Percentiles rank a stretch among this genome's conserved stretches.
These are phyloP conservation scores for Tricholoma matsutake DNA, from an alignment of 768 basidiomycete species.

Conservation along the genomic window DNA sequence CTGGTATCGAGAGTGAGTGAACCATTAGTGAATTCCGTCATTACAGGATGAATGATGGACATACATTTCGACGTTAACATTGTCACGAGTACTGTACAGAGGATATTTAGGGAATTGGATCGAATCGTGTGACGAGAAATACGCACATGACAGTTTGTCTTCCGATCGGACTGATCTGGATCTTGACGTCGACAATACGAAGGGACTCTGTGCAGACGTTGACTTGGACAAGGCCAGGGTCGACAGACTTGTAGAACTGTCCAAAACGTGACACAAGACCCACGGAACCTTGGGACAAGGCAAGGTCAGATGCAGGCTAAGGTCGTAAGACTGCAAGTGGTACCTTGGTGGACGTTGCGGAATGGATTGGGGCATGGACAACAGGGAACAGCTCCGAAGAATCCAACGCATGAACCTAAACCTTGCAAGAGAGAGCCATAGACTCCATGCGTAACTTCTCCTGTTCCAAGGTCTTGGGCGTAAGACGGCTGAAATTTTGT, in stretches of 20 bases:
- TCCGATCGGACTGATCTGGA: constrained; percentile 88
- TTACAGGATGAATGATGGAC: constrained; percentile 24
- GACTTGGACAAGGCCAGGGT: constrained; percentile 87
- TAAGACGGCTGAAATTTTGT: constrained; percentile 68
- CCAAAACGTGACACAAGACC: constrained; percentile 93
- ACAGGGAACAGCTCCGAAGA: constrained; percentile 76
- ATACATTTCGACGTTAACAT: constrained; percentile 92
- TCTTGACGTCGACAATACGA: constrained; percentile 89
- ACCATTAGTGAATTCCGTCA: neutral
- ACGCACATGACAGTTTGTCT: constrained; percentile 78
- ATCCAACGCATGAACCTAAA: constrained; percentile 65
- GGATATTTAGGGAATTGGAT: neutral
- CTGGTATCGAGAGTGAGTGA: constrained; percentile 39
- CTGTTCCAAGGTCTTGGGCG: constrained; percentile 81
- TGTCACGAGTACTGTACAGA: constrained; percentile 72
- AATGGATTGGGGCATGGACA: constrained; percentile 85
- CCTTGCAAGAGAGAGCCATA: constrained; percentile 80
- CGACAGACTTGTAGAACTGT: constrained; percentile 94
- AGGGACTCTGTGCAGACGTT: constrained; percentile 93
- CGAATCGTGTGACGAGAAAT: constrained; percentile 1
- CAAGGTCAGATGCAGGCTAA: constrained; percentile 14
- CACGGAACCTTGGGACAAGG: constrained; percentile 60
- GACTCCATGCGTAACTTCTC: constrained; percentile 76
- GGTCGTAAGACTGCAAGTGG: constrained; percentile 10
- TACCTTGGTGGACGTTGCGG: constrained; percentile 82